Conservation (phyloP, 495 filamentous ascomycete species). For the Penicillium ochrochloron region DNA sequence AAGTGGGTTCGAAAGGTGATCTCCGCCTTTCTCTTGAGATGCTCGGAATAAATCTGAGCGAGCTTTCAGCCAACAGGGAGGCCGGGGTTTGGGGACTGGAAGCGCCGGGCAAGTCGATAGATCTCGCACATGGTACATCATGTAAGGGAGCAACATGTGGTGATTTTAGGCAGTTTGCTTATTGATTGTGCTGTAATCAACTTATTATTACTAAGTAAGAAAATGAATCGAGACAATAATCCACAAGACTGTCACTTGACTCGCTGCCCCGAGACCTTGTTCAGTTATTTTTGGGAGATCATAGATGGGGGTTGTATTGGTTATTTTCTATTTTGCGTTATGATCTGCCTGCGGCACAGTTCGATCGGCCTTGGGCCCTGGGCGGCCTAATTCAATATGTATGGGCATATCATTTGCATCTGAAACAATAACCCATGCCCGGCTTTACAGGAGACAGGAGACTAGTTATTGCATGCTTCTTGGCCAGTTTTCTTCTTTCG, state of each 20-base stretch:
- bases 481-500: neutral
- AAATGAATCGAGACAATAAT: neutral
- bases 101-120: conserved; percentile 17
- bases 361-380: conserved; percentile 18
- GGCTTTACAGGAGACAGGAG: conserved; percentile 10
- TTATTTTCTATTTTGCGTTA: conserved; percentile 3
- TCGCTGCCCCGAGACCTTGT: neutral
- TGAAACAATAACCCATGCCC: conserved; percentile 5
- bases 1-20: conserved; percentile 9
- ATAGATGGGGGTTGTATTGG: conserved; percentile 3
- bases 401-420: conserved; percentile 14
- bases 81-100: neutral
- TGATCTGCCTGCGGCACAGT: conserved; percentile 10
- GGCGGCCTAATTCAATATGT: conserved; percentile 15
- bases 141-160: conserved; percentile 31
- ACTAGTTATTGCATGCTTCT: conserved; percentile 7
- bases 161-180: conserved; percentile 5
- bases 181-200: neutral
- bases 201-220: neutral
- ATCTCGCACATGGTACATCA: conserved; percentile 32
- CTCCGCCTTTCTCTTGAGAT: conserved; percentile 3
- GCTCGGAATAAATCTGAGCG: neutral
- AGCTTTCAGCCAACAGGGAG: neutral
- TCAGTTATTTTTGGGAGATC: neutral
- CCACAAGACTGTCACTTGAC: neutral